Percentiles rank a stretch among this genome's conserved stretches.
These are phyloP conservation scores for Hemisphaericaspora subhashii DNA, from an alignment of 1,139 yeast genomes.

Conservation along the genomic window DNA sequence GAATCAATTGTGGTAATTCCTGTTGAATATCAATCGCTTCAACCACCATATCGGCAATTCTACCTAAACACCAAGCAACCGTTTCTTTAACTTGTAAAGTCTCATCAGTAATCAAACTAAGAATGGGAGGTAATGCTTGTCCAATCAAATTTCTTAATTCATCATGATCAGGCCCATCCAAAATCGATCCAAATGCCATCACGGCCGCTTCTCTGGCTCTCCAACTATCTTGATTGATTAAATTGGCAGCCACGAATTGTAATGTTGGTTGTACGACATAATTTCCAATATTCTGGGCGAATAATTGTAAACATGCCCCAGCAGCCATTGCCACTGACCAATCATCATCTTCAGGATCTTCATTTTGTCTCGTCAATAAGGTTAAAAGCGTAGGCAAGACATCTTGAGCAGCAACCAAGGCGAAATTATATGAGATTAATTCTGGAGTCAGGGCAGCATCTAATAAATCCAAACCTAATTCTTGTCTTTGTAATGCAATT, in stretches of 20 bases:
- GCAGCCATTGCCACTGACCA: slow-evolving; percentile 99
- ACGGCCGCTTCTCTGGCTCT: slow-evolving; percentile 94
- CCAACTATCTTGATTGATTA: slow-evolving; percentile 60
- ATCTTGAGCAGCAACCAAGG: slow-evolving; percentile 76
- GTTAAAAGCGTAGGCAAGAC: slow-evolving; percentile 84
- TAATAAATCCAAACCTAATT: slow-evolving; percentile 38
- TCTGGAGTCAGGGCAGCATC: slow-evolving; percentile 24
- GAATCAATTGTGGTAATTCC: slow-evolving; percentile 68
- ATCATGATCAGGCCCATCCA: slow-evolving; percentile 88
- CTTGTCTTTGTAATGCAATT: slow-evolving; percentile 66
- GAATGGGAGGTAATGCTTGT: slow-evolving; percentile 80
- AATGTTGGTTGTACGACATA: slow-evolving; percentile 84
- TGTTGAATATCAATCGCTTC: slow-evolving; percentile 68
- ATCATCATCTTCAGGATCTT: slow-evolving; percentile 89
- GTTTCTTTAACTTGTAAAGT: slow-evolving; percentile 90
- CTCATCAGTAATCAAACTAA: slow-evolving; percentile 69
- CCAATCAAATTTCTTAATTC: slow-evolving; percentile 66
- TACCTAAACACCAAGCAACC: slow-evolving; percentile 97
- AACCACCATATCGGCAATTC: slow-evolving; percentile 86
- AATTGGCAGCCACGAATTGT: slow-evolving; percentile 75
- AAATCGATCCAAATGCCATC: slow-evolving; percentile 96
- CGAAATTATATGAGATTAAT: slow-evolving; percentile 65
- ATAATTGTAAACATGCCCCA: slow-evolving; percentile 91
- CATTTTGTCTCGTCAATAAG: slow-evolving; percentile 84
- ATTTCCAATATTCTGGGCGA: slow-evolving; percentile 87